A percentile compares a stretch with the other conserved stretches of the same genome.
Evolutionary conservation across 164 flowering plant genomes (phyloP).

Genomic region (Akebia trifoliata): DNA sequence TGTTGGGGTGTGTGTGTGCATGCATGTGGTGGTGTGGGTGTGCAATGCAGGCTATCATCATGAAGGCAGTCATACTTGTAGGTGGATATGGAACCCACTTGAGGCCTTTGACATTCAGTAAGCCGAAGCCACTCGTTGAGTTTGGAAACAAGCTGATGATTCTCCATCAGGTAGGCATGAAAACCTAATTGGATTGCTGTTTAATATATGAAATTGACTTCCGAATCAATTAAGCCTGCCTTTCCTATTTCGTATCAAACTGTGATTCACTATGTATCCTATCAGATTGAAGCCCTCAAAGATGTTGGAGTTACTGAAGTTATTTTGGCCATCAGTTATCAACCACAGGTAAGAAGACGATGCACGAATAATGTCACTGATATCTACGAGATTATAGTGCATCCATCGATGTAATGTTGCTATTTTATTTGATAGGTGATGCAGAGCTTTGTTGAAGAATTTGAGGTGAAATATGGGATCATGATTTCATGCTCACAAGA

Average conservation of each 20-base stretch:
- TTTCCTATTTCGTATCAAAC: no score
- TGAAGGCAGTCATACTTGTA: constrained; percentile 27
- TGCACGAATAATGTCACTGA: no score
- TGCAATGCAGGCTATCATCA: no score
- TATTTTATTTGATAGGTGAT: constrained; percentile 21
- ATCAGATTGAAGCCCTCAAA: constrained; percentile 93
- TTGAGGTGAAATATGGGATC: constrained; percentile 20
- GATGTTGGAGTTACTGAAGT: constrained; percentile 92
- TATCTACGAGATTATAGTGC: no score
- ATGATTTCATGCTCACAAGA: constrained; percentile 27
- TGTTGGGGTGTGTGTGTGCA: no score
- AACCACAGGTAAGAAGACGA: constrained; percentile 94
- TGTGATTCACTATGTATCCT: no score
- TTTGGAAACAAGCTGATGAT: constrained; percentile 26
- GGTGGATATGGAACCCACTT: constrained; percentile 22
- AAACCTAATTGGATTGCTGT: no score
- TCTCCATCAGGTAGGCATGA: constrained; percentile 16
- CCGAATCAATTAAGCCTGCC: no score
- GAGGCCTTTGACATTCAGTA: constrained; percentile 25
- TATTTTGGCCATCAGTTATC: constrained; percentile 93
- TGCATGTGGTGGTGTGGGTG: no score
- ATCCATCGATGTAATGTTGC: no score
- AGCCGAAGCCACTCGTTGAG: constrained; percentile 24
- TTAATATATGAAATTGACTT: no score
- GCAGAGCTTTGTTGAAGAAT: constrained; percentile 21